Conservation (phyloP, 768 basidiomycete species). For the Hericium coralloides region DNA sequence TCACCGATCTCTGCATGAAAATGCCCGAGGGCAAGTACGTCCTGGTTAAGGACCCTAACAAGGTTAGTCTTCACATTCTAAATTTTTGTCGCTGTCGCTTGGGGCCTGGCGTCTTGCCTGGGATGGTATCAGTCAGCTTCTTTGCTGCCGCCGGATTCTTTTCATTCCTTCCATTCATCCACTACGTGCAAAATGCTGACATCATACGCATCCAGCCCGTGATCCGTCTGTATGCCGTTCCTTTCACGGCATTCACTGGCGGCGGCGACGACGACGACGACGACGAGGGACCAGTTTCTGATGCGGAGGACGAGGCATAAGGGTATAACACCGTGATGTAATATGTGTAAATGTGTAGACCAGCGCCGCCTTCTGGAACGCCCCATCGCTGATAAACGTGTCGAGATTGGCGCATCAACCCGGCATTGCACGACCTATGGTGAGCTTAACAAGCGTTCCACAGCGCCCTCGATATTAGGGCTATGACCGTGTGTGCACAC, state of each 20-base stretch:
- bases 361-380: too few species aligned
- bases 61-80: conserved; percentile 40
- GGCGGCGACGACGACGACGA: conserved; percentile 75
- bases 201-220: conserved; percentile 55
- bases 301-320: conserved; percentile 30
- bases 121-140: background rate
- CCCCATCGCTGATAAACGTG: too few species aligned
- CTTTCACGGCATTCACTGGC: conserved; percentile 73
- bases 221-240: conserved; percentile 91
- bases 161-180: background rate
- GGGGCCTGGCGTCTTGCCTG: background rate
- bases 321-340: background rate
- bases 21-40: conserved; percentile 98
- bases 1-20: conserved; percentile 91
- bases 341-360: too few species aligned
- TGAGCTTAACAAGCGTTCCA: conserved; percentile 64
- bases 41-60: conserved; percentile 95
- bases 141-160: background rate
- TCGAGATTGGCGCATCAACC: too few species aligned
- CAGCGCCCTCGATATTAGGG: conserved; percentile 71
- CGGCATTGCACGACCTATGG: background rate
- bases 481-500: conserved; percentile 26
- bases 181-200: conserved; percentile 5
- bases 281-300: conserved; percentile 31
- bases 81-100: conserved; percentile 2